A percentile compares a stretch with the other conserved stretches of the same genome.
Conservation (phyloP, 371 early-diverging fungal species). For the Syncephalastrum racemosum region DNA sequence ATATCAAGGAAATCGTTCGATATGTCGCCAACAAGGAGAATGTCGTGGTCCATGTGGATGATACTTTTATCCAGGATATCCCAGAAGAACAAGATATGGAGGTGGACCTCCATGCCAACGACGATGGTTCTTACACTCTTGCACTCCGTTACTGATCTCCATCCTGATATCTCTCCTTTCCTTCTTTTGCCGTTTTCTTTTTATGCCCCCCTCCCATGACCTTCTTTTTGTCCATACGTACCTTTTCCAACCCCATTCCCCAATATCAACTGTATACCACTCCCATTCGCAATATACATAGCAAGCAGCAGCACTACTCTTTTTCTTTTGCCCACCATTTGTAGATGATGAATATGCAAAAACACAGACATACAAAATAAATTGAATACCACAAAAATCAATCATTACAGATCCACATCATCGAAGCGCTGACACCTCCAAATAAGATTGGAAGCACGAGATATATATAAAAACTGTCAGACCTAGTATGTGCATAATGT, state of each 20-base stretch:
- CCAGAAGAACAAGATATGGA: slow-evolving; percentile 56
- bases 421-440: too few relatives aligned
- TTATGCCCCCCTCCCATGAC: not conserved
- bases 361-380: too few relatives aligned
- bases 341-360: too few relatives aligned
- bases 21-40: slow-evolving; percentile 33
- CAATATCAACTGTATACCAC: too few relatives aligned
- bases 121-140: slow-evolving; percentile 44
- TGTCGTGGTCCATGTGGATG: slow-evolving; percentile 45
- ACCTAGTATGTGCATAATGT: too few relatives aligned
- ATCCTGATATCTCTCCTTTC: not conserved
- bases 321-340: too few relatives aligned
- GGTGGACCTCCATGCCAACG: slow-evolving; percentile 41
- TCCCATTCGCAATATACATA: too few relatives aligned
- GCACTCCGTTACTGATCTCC: slow-evolving; percentile 35
- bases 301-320: too few relatives aligned
- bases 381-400: too few relatives aligned
- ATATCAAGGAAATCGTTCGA: slow-evolving; percentile 33
- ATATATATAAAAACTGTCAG: too few relatives aligned
- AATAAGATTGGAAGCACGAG: too few relatives aligned
- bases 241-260: not conserved
- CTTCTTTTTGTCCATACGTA: not conserved
- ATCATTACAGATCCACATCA: too few relatives aligned
- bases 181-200: slow-evolving; percentile 1
- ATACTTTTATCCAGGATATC: slow-evolving; percentile 52